phyloP scores from a whole-genome alignment of 495 filamentous ascomycete species.

The Sphaerosporella brunnea region DNA sequence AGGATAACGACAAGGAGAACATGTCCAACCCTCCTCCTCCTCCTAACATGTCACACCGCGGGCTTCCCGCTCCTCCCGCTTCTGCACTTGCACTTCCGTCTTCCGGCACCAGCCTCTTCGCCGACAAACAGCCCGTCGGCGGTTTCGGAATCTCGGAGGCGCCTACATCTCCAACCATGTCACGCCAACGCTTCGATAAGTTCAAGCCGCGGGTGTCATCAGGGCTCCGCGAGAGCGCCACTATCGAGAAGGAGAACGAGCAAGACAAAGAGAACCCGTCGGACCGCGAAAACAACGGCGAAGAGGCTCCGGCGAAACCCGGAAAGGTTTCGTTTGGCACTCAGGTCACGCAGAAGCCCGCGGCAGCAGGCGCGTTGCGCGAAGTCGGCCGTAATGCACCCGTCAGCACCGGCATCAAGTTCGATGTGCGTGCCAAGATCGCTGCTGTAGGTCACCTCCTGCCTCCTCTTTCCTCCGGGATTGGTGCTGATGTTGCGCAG shows the following conservation, averaged over 20 bases:
- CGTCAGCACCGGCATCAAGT: constrained; percentile 17
- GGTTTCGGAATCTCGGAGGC: constrained; percentile 14
- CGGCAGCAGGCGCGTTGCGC: constrained; percentile 11
- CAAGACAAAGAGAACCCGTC: constrained; percentile 10
- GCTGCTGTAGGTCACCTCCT: constrained; percentile 10
- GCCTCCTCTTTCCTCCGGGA: background rate
- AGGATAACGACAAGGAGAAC: constrained; percentile 25
- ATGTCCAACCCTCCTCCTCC: constrained; percentile 19
- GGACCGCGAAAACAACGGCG: constrained; percentile 6
- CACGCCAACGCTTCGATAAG: constrained; percentile 21
- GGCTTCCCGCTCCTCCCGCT: constrained; percentile 17
- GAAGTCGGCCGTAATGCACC: constrained; percentile 13
- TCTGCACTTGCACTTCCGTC: constrained; percentile 12
- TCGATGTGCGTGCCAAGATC: constrained; percentile 20
- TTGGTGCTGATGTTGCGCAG: background rate
- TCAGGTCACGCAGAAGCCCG: constrained; percentile 8
- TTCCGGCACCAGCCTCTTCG: constrained; percentile 14
- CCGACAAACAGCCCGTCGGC: constrained; percentile 17
- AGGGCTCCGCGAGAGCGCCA: constrained; percentile 20
- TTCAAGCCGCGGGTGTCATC: constrained; percentile 20
- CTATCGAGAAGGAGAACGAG: constrained; percentile 22
- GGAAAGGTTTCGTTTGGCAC: constrained; percentile 10
- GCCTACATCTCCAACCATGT: constrained; percentile 6
- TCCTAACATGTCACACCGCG: constrained; percentile 23
- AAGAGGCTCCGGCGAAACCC: constrained; percentile 9